phyloP scores from a whole-genome alignment of 164 flowering plant genomes.

The Umbellularia californica region DNA sequence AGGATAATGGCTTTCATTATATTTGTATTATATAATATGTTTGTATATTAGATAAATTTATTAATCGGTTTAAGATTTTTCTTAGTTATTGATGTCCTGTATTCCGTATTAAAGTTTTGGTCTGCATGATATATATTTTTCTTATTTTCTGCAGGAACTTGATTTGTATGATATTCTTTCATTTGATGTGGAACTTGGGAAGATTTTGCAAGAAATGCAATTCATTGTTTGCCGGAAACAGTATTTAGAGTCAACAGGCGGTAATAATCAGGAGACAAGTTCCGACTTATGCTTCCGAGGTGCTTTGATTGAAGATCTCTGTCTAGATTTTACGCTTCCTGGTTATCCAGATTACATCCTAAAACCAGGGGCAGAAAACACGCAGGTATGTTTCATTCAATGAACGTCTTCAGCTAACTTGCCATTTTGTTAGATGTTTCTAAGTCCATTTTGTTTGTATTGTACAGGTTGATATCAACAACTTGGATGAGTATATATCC shows the following conservation, averaged over 20 bases:
- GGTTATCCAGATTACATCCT: slow-evolving; percentile 87
- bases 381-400: slow-evolving; percentile 20
- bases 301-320: slow-evolving; percentile 71
- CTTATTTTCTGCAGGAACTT: slow-evolving; percentile 61
- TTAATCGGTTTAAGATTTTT: too few species aligned
- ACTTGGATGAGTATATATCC: slow-evolving; percentile 81
- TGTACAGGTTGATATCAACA: slow-evolving; percentile 67
- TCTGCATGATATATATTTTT: not conserved
- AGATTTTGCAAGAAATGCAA: slow-evolving; percentile 77
- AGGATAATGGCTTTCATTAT: too few species aligned
- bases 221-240: slow-evolving; percentile 69
- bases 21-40: too few species aligned
- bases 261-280: slow-evolving; percentile 31
- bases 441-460: not conserved
- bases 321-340: slow-evolving; percentile 92
- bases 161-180: slow-evolving; percentile 89
- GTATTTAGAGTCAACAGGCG: slow-evolving; percentile 51
- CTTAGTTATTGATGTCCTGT: not conserved
- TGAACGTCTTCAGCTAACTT: not conserved
- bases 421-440: not conserved
- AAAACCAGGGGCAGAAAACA: slow-evolving; percentile 77
- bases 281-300: slow-evolving; percentile 65
- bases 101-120: not conserved
- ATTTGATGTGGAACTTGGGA: slow-evolving; percentile 81
- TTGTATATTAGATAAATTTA: too few species aligned